Percentiles rank a stretch among this genome's conserved stretches.
phyloP scores from a whole-genome alignment of 2,329 filamentous ascomycete species.

The Cladobotryum protrusum region DNA sequence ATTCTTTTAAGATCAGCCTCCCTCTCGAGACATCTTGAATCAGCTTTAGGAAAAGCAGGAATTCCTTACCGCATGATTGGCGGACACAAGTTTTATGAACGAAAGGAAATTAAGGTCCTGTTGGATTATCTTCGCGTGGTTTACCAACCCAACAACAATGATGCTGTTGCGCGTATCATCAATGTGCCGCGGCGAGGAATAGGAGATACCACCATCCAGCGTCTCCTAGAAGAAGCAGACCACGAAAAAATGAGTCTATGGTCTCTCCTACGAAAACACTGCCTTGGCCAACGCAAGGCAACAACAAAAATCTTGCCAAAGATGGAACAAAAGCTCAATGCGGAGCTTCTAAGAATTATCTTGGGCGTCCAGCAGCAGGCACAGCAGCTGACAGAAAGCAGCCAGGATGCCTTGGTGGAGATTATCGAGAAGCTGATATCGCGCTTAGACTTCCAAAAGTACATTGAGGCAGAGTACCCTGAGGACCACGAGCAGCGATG shows the following conservation, averaged over 20 bases:
- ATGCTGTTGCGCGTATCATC: slow-evolving; percentile 75
- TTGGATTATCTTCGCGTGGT: slow-evolving; percentile 85
- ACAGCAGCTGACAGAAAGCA: slow-evolving; percentile 21
- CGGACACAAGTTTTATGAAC: slow-evolving; percentile 85
- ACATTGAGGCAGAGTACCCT: slow-evolving; percentile 62
- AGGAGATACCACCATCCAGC: slow-evolving; percentile 70
- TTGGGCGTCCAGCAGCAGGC: slow-evolving; percentile 25
- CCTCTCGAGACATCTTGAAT: slow-evolving; percentile 80
- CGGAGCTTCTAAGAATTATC: slow-evolving; percentile 42
- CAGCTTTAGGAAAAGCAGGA: slow-evolving; percentile 70
- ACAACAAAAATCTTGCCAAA: slow-evolving; percentile 44
- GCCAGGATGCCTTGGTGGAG: slow-evolving; percentile 35
- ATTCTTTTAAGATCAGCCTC: slow-evolving; percentile 80
- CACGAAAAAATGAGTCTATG: slow-evolving; percentile 64
- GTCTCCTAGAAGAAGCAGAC: slow-evolving; percentile 71
- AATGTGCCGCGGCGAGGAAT: slow-evolving; percentile 78
- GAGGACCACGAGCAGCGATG: slow-evolving; percentile 74
- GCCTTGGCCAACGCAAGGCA: slow-evolving; percentile 41
- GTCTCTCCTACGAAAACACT: slow-evolving; percentile 58
- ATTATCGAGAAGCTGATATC: slow-evolving; percentile 50
- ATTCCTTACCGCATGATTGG: slow-evolving; percentile 90
- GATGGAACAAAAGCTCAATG: slow-evolving; percentile 48
- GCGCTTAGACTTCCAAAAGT: slow-evolving; percentile 67
- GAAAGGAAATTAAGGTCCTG: slow-evolving; percentile 78
- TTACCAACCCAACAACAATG: slow-evolving; percentile 78